These are phyloP conservation scores for Linnemannia zychae DNA, from an alignment of 192 early-diverging fungal species.

Conservation along the genomic window DNA sequence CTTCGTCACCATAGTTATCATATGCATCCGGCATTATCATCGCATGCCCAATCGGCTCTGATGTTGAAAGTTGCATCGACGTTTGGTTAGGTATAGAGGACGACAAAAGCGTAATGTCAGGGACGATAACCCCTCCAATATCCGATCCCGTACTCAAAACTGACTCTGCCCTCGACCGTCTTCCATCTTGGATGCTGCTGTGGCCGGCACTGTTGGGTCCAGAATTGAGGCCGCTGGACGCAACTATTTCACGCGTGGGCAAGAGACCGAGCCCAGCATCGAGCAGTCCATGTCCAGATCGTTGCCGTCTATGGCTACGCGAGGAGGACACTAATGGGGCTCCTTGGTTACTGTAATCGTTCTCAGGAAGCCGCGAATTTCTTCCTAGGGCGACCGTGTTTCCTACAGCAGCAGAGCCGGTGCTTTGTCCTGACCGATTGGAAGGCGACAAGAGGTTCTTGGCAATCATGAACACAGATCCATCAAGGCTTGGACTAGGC, in stretches of 20 bases:
- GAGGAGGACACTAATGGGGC: not conserved
- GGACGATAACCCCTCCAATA: conserved; percentile 46
- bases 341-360: not conserved
- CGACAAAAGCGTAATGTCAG: conserved; percentile 45
- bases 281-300: conserved; percentile 45
- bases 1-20: not conserved
- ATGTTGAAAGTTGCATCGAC: conserved; percentile 20
- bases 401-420: not conserved
- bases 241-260: conserved; percentile 11
- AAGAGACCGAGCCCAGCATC: conserved; percentile 16
- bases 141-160: conserved; percentile 50
- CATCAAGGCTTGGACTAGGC: conserved; percentile 39
- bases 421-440: not conserved
- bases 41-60: conserved; percentile 20
- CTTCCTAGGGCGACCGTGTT: conserved; percentile 6
- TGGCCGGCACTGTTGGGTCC: conserved; percentile 48
- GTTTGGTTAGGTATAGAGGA: conserved; percentile 39
- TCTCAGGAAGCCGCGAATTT: not conserved
- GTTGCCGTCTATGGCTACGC: conserved; percentile 26
- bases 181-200: conserved; percentile 29
- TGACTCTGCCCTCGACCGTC: conserved; percentile 45
- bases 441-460: conserved; percentile 43
- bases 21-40: not conserved
- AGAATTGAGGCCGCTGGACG: conserved; percentile 25
- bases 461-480: conserved; percentile 25